These are phyloP conservation scores for Coemansia furcata DNA, from an alignment of 192 early-diverging fungal species.

Conservation along the genomic window DNA sequence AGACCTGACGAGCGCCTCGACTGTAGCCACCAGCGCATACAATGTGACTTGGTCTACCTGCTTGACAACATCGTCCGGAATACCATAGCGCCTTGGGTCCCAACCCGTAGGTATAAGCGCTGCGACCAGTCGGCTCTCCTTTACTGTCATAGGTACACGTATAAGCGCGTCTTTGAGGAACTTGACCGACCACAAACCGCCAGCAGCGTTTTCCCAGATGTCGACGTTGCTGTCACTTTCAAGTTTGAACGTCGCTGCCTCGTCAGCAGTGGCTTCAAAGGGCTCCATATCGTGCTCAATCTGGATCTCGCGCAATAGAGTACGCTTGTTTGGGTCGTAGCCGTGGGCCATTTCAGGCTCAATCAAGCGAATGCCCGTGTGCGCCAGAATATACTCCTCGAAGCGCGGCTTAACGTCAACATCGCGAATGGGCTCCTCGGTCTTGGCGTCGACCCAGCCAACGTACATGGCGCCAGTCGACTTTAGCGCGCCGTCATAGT, in stretches of 20 bases:
- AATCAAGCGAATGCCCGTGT: conserved; percentile 60
- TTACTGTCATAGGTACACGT: conserved; percentile 88
- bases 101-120: conserved; percentile 94
- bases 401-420: conserved; percentile 85
- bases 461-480: conserved; percentile 10
- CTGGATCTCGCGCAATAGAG: conserved; percentile 83
- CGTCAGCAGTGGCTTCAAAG: conserved; percentile 83
- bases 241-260: conserved; percentile 78
- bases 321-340: conserved; percentile 83
- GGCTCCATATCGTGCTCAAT: conserved; percentile 85
- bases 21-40: conserved; percentile 80
- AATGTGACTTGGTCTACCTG: conserved; percentile 88
- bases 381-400: conserved; percentile 84
- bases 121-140: conserved; percentile 76
- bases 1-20: conserved; percentile 86
- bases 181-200: conserved; percentile 67
- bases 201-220: conserved; percentile 50
- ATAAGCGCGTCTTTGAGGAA: conserved; percentile 85
- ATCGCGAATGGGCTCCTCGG: conserved; percentile 82
- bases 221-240: conserved; percentile 76
- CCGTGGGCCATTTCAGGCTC: conserved; percentile 84
- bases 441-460: conserved; percentile 91
- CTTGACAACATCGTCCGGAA: conserved; percentile 84
- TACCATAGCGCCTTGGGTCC: conserved; percentile 87
- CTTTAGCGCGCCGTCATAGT: conserved; percentile 57